Percentiles rank a stretch among this genome's conserved stretches.
Conservation (phyloP, 345 rosid genomes). For the Brassica nigra region DNA sequence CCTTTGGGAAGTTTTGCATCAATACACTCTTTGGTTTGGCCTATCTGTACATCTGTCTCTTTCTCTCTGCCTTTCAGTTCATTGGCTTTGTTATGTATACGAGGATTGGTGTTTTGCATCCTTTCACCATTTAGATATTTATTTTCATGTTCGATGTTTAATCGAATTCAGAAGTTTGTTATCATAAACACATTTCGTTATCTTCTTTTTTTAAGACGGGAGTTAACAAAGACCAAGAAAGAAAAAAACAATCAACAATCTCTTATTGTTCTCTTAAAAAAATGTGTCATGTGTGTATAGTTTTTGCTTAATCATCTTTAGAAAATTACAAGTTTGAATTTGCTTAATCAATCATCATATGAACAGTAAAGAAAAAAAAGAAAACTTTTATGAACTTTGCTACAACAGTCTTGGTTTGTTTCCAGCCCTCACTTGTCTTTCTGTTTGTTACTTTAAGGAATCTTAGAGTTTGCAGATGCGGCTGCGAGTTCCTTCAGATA, state of each 20-base stretch:
- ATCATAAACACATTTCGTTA: background rate
- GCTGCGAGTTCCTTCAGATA: conserved; percentile 49
- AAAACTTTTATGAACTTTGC: background rate
- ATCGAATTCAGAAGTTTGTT: background rate
- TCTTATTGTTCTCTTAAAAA: background rate
- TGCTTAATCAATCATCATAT: conserved; percentile 14
- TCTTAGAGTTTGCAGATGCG: conserved; percentile 44
- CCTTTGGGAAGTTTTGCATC: conserved; percentile 43
- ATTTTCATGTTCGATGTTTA: background rate
- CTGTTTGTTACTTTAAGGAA: conserved; percentile 26
- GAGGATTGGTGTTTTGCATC: conserved; percentile 24
- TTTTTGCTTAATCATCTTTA: conserved; percentile 7
- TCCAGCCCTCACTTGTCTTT: conserved; percentile 6
- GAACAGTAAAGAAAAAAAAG: background rate
- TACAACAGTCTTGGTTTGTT: background rate
- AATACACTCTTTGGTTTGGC: conserved; percentile 14
- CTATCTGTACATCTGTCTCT: conserved; percentile 19
- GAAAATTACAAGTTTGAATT: conserved; percentile 18
- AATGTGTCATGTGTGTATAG: conserved; percentile 13
- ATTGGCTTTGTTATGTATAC: conserved; percentile 18
- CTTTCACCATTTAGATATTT: conserved; percentile 11
- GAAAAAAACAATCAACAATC: background rate
- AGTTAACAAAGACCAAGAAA: too few species aligned
- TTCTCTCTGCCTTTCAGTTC: background rate
- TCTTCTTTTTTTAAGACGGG: too few species aligned